Percentiles rank a stretch among this genome's conserved stretches.
Conservation (phyloP, 2,329 filamentous ascomycete genomes). For the Diaporthe humulicola region DNA sequence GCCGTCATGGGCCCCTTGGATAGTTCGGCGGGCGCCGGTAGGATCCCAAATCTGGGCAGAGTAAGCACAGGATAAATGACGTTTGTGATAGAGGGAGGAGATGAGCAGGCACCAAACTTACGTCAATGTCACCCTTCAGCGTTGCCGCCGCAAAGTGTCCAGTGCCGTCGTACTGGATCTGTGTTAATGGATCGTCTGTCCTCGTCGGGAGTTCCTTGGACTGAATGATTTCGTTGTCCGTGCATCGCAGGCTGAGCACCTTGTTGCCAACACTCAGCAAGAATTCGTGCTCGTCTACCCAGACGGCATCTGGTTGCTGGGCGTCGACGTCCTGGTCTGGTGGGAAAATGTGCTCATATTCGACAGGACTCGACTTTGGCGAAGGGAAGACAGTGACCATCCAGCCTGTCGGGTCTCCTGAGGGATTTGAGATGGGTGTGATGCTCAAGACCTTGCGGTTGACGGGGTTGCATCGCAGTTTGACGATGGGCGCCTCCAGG, state of each 20-base stretch:
- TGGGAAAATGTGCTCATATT: conserved; percentile 57
- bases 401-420: conserved; percentile 51
- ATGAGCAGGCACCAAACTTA: conserved; percentile 54
- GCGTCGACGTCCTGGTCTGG: conserved; percentile 62
- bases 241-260: conserved; percentile 62
- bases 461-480: conserved; percentile 71
- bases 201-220: conserved; percentile 65
- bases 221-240: conserved; percentile 60
- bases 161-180: conserved; percentile 69
- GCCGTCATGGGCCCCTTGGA: conserved; percentile 66
- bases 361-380: conserved; percentile 57
- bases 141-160: conserved; percentile 67
- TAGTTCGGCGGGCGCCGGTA: conserved; percentile 65
- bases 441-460: conserved; percentile 69
- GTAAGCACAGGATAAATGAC: conserved; percentile 14
- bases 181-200: conserved; percentile 66
- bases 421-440: conserved; percentile 63
- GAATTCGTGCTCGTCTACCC: conserved; percentile 71
- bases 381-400: conserved; percentile 69
- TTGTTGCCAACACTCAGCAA: conserved; percentile 70
- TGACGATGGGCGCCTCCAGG: conserved; percentile 72
- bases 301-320: conserved; percentile 69
- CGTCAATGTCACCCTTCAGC: conserved; percentile 71
- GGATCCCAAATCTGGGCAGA: conserved; percentile 66
- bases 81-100: not conserved